Conservation (phyloP, 768 basidiomycete species). For the Clitopilus hobsonii region DNA sequence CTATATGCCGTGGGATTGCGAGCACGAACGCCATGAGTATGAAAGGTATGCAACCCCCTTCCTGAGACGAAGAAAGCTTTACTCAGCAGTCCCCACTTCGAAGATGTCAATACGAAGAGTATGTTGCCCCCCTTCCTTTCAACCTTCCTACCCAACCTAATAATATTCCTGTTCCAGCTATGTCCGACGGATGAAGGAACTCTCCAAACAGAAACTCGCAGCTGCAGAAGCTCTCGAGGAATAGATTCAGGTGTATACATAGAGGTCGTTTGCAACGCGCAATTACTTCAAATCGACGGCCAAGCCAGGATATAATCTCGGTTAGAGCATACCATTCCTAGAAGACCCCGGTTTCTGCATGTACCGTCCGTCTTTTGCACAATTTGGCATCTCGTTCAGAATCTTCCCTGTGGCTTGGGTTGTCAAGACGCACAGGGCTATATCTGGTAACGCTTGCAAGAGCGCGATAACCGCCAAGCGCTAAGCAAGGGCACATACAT, state of each 20-base stretch:
- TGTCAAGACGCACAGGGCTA: too few relatives aligned
- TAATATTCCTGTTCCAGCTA: constrained; percentile 44
- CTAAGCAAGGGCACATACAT: too few relatives aligned
- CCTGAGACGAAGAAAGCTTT: background rate
- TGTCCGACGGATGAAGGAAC: constrained; percentile 82
- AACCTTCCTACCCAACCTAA: background rate
- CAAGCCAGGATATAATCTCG: background rate
- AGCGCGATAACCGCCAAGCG: too few relatives aligned
- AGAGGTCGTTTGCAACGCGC: background rate
- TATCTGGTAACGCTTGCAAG: too few relatives aligned
- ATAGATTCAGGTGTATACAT: background rate
- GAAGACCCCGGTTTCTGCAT: background rate
- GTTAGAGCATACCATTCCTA: background rate
- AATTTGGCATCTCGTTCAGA: background rate
- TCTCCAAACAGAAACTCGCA: constrained; percentile 63
- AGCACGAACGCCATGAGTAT: constrained; percentile 80
- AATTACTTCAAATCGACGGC: background rate
- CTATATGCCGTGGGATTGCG: constrained; percentile 92
- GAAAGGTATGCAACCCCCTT: constrained; percentile 59
- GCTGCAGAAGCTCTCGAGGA: constrained; percentile 25
- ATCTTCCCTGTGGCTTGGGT: too few relatives aligned
- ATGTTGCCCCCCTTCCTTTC: constrained; percentile 27
- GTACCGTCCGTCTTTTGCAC: background rate
- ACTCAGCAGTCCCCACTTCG: background rate
- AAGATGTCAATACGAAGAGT: constrained; percentile 97